These are phyloP conservation scores for Dunaliella sp. DNA, from an alignment of 139 green algal species.

Conservation along the genomic window DNA sequence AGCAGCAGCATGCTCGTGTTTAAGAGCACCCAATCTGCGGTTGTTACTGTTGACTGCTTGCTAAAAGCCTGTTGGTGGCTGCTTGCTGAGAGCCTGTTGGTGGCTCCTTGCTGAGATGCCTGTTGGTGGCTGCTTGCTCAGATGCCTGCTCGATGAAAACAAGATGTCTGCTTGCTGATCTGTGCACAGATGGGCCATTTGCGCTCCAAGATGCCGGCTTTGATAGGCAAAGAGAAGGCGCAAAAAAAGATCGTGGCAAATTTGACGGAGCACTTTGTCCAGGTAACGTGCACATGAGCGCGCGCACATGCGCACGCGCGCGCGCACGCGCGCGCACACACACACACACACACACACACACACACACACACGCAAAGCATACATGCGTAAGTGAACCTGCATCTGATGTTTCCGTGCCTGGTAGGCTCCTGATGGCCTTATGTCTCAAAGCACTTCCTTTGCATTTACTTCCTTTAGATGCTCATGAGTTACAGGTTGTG, in stretches of 20 bases:
- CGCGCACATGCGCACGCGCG: background rate
- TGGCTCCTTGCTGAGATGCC: too few relatives aligned
- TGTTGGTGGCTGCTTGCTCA: too few relatives aligned
- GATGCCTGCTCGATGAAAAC: too few relatives aligned
- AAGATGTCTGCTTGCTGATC: background rate
- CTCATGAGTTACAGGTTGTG: too few relatives aligned
- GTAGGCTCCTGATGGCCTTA: too few relatives aligned
- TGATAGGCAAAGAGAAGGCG: conserved; percentile 84
- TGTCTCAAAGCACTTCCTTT: too few relatives aligned
- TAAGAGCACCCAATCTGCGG: too few relatives aligned
- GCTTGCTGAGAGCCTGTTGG: too few relatives aligned
- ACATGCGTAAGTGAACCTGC: background rate
- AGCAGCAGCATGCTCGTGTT: too few relatives aligned
- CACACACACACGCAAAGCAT: conserved; percentile 4
- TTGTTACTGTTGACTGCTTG: too few relatives aligned
- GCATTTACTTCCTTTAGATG: too few relatives aligned
- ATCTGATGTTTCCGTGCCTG: background rate
- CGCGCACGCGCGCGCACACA: background rate
- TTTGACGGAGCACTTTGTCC: conserved; percentile 68
- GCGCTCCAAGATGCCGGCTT: conserved; percentile 79
- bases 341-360: conserved; percentile 8
- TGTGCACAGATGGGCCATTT: conserved; percentile 56
- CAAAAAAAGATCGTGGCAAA: conserved; percentile 74
- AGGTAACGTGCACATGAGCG: conserved; percentile 55
- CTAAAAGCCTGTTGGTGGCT: too few relatives aligned